A percentile compares a stretch with the other conserved stretches of the same genome.
phyloP scores from a whole-genome alignment of 768 basidiomycete species.

The Hericium alpestre region DNA sequence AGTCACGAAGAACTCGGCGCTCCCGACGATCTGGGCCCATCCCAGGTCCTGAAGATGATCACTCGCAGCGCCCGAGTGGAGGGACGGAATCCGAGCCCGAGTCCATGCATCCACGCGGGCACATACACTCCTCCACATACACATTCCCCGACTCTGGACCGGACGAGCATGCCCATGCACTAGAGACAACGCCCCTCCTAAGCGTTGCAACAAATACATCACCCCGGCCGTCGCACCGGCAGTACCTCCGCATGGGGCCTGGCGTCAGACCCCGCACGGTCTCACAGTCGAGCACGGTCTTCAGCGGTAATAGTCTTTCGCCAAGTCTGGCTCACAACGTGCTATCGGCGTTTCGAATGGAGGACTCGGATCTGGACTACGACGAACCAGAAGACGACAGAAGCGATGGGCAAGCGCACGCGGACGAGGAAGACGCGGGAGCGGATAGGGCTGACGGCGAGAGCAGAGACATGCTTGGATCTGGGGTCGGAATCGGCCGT shows the following conservation, averaged over 20 bases:
- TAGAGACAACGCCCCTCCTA: conserved; percentile 43
- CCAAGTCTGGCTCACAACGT: conserved; percentile 63
- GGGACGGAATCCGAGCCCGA: conserved; percentile 25
- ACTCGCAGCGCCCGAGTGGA: conserved; percentile 17
- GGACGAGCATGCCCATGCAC: conserved; percentile 18
- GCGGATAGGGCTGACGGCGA: background rate
- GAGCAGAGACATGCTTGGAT: conserved; percentile 1
- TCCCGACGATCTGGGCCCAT: conserved; percentile 20
- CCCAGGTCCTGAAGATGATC: conserved; percentile 22
- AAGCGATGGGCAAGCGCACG: conserved; percentile 5
- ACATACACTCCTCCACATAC: conserved; percentile 15
- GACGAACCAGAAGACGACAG: conserved; percentile 17
- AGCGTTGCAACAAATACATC: background rate
- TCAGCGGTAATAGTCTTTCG: conserved; percentile 37
- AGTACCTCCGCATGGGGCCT: conserved; percentile 9
- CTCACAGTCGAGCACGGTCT: conserved; percentile 45
- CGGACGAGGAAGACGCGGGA: background rate
- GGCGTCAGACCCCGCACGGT: conserved; percentile 37
- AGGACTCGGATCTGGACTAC: conserved; percentile 33
- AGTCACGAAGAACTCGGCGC: conserved; percentile 24
- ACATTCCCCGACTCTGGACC: conserved; percentile 13
- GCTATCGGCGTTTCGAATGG: conserved; percentile 53
- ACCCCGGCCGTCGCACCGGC: conserved; percentile 14
- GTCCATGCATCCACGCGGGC: background rate
- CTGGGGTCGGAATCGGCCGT: conserved; percentile 6